phyloP scores from a whole-genome alignment of 495 filamentous ascomycete genomes.

The Talaromyces stipitatus region DNA sequence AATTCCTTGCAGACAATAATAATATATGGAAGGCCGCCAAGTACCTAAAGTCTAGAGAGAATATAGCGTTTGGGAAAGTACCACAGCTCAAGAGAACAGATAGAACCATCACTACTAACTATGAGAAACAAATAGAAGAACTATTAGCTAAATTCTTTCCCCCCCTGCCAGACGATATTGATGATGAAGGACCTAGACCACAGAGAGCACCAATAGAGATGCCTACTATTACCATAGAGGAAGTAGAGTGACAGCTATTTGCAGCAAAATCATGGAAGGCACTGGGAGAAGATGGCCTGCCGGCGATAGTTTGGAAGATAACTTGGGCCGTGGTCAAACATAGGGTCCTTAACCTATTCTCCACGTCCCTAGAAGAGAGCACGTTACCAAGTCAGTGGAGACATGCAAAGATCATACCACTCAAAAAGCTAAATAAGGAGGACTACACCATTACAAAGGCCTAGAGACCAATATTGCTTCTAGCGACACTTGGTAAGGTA shows the following conservation, averaged over 20 bases:
- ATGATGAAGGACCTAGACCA: constrained; percentile 7
- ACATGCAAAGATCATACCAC: constrained; percentile 16
- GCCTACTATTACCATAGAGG: constrained; percentile 6
- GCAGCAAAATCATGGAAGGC: constrained; percentile 13
- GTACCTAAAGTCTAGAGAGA: neutral
- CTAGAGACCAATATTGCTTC: constrained; percentile 16
- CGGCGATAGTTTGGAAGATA: constrained; percentile 17
- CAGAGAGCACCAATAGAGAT: constrained; percentile 15
- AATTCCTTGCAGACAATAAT: neutral
- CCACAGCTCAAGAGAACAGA: constrained; percentile 11
- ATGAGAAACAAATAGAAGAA: constrained; percentile 16
- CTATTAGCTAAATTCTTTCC: constrained; percentile 17
- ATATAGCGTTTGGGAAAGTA: neutral
- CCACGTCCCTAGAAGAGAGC: constrained; percentile 8
- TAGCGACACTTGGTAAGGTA: constrained; percentile 18
- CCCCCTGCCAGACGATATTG: constrained; percentile 7
- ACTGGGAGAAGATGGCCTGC: constrained; percentile 16
- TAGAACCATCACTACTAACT: constrained; percentile 10
- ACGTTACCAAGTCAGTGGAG: constrained; percentile 16
- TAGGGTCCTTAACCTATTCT: constrained; percentile 10
- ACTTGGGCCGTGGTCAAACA: constrained; percentile 19
- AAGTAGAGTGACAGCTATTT: neutral
- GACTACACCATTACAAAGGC: constrained; percentile 11
- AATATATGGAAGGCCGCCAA: neutral
- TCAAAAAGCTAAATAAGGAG: constrained; percentile 21